A percentile compares a stretch with the other conserved stretches of the same genome.
These are phyloP conservation scores for Ascochyta rabiei DNA, from an alignment of 2,329 filamentous ascomycete species.

Conservation along the genomic window DNA sequence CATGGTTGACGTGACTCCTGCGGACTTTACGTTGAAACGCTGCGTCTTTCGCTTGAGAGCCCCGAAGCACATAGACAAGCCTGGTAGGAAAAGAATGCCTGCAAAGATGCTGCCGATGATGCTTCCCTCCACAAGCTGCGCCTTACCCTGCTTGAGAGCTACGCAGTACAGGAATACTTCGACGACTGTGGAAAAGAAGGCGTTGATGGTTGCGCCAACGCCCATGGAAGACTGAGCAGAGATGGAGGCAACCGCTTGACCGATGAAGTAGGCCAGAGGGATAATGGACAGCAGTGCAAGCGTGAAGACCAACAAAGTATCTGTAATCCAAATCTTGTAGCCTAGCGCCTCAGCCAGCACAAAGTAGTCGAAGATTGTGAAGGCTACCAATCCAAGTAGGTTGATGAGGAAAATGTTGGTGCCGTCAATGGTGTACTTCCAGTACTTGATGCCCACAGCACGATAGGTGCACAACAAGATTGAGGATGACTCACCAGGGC, in stretches of 20 bases:
- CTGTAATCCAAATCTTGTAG: conserved; percentile 75
- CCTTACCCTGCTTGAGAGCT: conserved; percentile 89
- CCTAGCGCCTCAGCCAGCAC: conserved; percentile 73
- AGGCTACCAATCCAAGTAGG: conserved; percentile 88
- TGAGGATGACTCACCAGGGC: conserved; percentile 74
- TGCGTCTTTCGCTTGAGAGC: conserved; percentile 98
- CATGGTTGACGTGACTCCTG: conserved; percentile 97
- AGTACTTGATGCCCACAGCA: conserved; percentile 91
- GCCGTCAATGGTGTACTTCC: conserved; percentile 98
- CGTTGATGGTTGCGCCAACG: conserved; percentile 93
- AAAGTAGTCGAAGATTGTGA: conserved; percentile 92
- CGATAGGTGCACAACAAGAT: conserved; percentile 97
- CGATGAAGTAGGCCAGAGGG: conserved; percentile 96
- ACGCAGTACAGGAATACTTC: conserved; percentile 98
- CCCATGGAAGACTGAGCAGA: conserved; percentile 99
- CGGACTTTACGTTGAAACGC: conserved; percentile 94
- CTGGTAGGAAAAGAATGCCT: conserved; percentile 91
- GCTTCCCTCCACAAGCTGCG: conserved; percentile 90
- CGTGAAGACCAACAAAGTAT: conserved; percentile 83
- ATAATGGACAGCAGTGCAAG: conserved; percentile 90
- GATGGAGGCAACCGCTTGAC: conserved; percentile 96
- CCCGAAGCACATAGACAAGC: conserved; percentile 97
- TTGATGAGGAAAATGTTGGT: conserved; percentile 99
- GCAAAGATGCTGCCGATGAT: conserved; percentile 98
- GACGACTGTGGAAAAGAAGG: conserved; percentile 96